These are phyloP conservation scores for Dioszegia hungarica DNA, from an alignment of 768 basidiomycete species.

Conservation along the genomic window DNA sequence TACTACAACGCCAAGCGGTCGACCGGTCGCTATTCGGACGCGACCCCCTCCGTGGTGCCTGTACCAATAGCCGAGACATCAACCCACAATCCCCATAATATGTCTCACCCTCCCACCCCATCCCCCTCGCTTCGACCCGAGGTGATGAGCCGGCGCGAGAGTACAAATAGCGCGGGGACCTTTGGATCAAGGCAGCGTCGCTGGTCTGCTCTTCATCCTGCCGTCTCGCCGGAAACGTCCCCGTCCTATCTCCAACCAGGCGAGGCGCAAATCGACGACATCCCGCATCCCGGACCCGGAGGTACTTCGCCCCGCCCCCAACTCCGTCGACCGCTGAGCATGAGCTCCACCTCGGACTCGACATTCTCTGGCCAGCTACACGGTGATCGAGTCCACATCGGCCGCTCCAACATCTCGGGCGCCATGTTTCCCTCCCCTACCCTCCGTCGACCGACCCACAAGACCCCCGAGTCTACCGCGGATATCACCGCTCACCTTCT, in stretches of 20 bases:
- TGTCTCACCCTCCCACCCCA: conserved; percentile 4
- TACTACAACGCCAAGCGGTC: conserved; percentile 6
- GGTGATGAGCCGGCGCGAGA: background rate
- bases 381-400: background rate
- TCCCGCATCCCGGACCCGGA: no score
- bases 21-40: background rate
- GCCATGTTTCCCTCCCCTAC: conserved; percentile 15
- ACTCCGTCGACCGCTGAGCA: conserved; percentile 13
- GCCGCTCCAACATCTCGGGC: conserved; percentile 10
- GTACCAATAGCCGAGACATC: background rate
- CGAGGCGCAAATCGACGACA: background rate
- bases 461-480: conserved; percentile 20
- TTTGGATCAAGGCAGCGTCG: conserved; percentile 7
- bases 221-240: background rate
- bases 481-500: conserved; percentile 24
- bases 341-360: conserved; percentile 22
- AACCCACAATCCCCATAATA: background rate
- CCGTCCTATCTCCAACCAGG: background rate
- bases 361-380: conserved; percentile 13
- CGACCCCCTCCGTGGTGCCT: background rate
- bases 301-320: no score
- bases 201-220: background rate
- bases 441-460: conserved; percentile 8
- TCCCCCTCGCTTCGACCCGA: background rate
- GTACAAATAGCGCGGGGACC: conserved; percentile 4